A percentile compares a stretch with the other conserved stretches of the same genome.
Evolutionary conservation across 2,329 filamentous ascomycete species (phyloP).

Genomic region (Botrytis squamosa): DNA sequence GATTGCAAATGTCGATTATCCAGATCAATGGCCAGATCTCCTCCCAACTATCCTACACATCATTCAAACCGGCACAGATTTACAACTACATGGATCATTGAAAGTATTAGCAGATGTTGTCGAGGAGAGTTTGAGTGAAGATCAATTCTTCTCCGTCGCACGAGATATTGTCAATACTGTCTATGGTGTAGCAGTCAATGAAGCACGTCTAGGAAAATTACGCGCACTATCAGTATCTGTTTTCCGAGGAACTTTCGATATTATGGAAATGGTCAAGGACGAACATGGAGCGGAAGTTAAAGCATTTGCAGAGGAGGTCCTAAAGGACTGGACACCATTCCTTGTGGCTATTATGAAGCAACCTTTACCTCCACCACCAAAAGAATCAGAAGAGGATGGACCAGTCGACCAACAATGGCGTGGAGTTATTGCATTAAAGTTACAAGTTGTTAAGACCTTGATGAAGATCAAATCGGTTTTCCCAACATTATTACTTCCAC

Average conservation of each 20-base stretch:
- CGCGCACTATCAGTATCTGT: slow-evolving; percentile 85
- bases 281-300: slow-evolving; percentile 85
- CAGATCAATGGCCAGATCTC: slow-evolving; percentile 89
- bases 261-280: slow-evolving; percentile 94
- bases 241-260: slow-evolving; percentile 89
- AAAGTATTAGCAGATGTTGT: slow-evolving; percentile 87
- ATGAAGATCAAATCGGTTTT: slow-evolving; percentile 87
- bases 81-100: slow-evolving; percentile 83
- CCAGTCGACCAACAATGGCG: slow-evolving; percentile 67
- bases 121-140: slow-evolving; percentile 89
- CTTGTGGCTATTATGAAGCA: slow-evolving; percentile 77
- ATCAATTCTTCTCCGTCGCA: slow-evolving; percentile 91
- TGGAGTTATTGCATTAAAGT: slow-evolving; percentile 79
- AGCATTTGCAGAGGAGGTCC: slow-evolving; percentile 81
- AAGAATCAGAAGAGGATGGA: slow-evolving; percentile 54
- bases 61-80: slow-evolving; percentile 72
- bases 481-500: slow-evolving; percentile 74
- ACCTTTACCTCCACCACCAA: slow-evolving; percentile 61
- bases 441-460: slow-evolving; percentile 91
- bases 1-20: slow-evolving; percentile 90
- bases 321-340: slow-evolving; percentile 85
- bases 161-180: slow-evolving; percentile 80
- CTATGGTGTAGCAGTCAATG: slow-evolving; percentile 77
- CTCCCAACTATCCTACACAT: slow-evolving; percentile 76
- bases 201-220: slow-evolving; percentile 69